Conservation (phyloP, 2,329 filamentous ascomycete species). For the Fusarium nematophilum region DNA sequence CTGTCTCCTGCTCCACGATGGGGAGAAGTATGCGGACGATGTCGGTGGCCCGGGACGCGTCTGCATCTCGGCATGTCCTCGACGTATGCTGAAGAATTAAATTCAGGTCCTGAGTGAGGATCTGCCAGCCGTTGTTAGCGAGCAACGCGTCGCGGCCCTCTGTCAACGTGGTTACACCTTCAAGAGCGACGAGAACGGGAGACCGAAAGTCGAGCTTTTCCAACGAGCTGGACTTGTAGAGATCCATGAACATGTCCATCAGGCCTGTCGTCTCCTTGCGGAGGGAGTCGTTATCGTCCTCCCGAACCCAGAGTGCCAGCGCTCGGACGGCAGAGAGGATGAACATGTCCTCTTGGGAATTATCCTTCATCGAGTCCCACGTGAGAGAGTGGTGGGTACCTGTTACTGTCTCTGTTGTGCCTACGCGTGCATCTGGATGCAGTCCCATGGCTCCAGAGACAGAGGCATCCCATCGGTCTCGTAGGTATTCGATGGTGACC, state of each 20-base stretch:
- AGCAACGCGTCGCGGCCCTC: slow-evolving; percentile 62
- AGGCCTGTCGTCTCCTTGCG: slow-evolving; percentile 68
- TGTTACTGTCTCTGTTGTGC: slow-evolving; percentile 55
- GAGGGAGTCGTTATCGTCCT: slow-evolving; percentile 72
- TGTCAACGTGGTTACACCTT: slow-evolving; percentile 64
- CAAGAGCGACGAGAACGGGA: slow-evolving; percentile 68
- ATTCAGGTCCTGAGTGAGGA: slow-evolving; percentile 63
- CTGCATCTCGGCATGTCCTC: slow-evolving; percentile 37
- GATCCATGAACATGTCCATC: slow-evolving; percentile 71
- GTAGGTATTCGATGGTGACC: slow-evolving; percentile 71
- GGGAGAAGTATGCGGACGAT: slow-evolving; percentile 66
- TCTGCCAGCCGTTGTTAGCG: slow-evolving; percentile 64
- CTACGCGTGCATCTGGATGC: slow-evolving; percentile 65
- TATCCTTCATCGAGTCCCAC: slow-evolving; percentile 67
- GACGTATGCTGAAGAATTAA: slow-evolving; percentile 53
- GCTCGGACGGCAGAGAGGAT: slow-evolving; percentile 68
- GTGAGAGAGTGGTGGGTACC: slow-evolving; percentile 62
- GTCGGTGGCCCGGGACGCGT: slow-evolving; percentile 62
- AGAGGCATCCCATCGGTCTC: slow-evolving; percentile 76
- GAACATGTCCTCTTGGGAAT: slow-evolving; percentile 65
- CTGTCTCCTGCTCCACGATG: slow-evolving; percentile 60
- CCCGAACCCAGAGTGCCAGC: slow-evolving; percentile 74
- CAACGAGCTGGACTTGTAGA: slow-evolving; percentile 60
- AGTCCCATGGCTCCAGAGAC: slow-evolving; percentile 71
- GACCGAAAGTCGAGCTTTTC: slow-evolving; percentile 64